A percentile compares a stretch with the other conserved stretches of the same genome.
phyloP scores from a whole-genome alignment of 306 rosid species.

The Casuarina cunninghamiana region DNA sequence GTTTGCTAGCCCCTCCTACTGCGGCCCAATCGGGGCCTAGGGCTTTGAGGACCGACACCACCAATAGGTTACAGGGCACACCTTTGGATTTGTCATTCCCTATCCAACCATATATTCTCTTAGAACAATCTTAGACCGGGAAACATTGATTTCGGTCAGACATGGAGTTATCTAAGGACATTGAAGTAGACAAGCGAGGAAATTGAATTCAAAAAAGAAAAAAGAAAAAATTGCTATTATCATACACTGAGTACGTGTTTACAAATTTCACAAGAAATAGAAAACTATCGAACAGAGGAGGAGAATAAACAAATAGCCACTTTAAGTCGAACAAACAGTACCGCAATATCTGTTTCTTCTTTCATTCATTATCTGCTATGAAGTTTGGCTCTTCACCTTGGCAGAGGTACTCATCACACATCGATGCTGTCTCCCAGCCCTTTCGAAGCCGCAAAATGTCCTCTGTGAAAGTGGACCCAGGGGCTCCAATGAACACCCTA shows the following conservation, averaged over 20 bases:
- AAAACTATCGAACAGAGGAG: slow-evolving; percentile 11
- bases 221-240: slow-evolving; percentile 40
- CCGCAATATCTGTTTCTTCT: slow-evolving; percentile 1
- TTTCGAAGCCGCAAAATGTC: slow-evolving; percentile 87
- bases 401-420: slow-evolving; percentile 93
- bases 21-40: not conserved
- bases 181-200: too few species aligned
- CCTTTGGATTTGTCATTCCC: too few species aligned
- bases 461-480: slow-evolving; percentile 96
- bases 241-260: slow-evolving; percentile 29
- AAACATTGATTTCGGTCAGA: not conserved
- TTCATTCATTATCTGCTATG: slow-evolving; percentile 76
- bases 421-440: slow-evolving; percentile 86
- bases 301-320: slow-evolving; percentile 14
- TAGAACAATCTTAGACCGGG: too few species aligned
- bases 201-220: slow-evolving; percentile 14
- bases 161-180: not conserved
- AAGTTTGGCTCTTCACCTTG: slow-evolving; percentile 86
- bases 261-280: too few species aligned
- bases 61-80: too few species aligned
- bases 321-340: slow-evolving; percentile 18
- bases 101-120: too few species aligned
- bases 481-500: slow-evolving; percentile 82
- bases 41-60: too few species aligned
- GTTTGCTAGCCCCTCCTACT: too few species aligned